These are phyloP conservation scores for Phytophthora hybrid DNA, from an alignment of 352 stramenopile genomes.

Conservation along the genomic window DNA sequence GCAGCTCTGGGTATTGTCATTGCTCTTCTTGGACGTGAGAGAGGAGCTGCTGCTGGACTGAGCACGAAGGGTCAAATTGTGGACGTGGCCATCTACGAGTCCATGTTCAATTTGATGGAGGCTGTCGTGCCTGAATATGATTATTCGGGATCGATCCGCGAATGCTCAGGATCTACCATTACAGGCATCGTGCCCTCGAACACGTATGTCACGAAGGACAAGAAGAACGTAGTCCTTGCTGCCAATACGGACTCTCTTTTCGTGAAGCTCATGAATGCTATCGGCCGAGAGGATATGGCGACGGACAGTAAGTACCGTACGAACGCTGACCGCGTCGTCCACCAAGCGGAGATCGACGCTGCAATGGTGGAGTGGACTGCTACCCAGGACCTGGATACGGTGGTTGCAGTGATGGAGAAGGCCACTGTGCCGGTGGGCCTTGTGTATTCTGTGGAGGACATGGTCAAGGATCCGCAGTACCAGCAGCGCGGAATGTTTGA, in stretches of 20 bases:
- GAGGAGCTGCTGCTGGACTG: slow-evolving; percentile 32
- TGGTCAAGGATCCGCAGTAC: slow-evolving; percentile 78
- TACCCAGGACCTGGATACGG: slow-evolving; percentile 51
- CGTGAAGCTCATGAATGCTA: slow-evolving; percentile 79
- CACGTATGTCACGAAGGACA: slow-evolving; percentile 85
- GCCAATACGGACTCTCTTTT: slow-evolving; percentile 89
- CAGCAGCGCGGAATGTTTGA: slow-evolving; percentile 84
- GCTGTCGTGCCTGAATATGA: slow-evolving; percentile 87
- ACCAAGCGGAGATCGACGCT: slow-evolving; percentile 72
- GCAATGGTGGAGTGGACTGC: slow-evolving; percentile 65
- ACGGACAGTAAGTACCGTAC: slow-evolving; percentile 64
- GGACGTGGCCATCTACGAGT: slow-evolving; percentile 90
- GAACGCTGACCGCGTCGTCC: slow-evolving; percentile 70
- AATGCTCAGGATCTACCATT: slow-evolving; percentile 89
- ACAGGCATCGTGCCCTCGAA: slow-evolving; percentile 90
- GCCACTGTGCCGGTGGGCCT: slow-evolving; percentile 67
- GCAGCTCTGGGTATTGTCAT: slow-evolving; percentile 84
- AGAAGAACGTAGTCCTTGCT: slow-evolving; percentile 88
- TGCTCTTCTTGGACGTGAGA: slow-evolving; percentile 78
- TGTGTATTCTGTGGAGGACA: slow-evolving; percentile 87
- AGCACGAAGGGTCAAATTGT: slow-evolving; percentile 74
- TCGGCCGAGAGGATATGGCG: slow-evolving; percentile 67
- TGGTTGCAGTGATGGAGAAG: slow-evolving; percentile 70
- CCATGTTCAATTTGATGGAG: slow-evolving; percentile 90
- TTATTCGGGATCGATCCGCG: slow-evolving; percentile 77